Conservation (phyloP, 73 alveolate species). For the Paramecium primaurelia region DNA sequence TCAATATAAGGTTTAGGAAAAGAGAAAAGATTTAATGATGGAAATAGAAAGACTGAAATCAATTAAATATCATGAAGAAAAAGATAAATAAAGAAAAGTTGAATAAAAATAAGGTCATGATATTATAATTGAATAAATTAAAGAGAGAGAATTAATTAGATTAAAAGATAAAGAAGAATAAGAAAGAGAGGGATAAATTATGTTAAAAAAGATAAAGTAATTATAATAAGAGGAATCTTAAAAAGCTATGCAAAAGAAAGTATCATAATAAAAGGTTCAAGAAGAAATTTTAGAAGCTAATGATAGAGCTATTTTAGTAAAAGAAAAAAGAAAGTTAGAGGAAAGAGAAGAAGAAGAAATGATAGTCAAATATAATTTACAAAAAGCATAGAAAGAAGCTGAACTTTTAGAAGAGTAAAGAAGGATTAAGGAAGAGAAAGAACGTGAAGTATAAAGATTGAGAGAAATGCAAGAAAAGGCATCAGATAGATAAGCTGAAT, state of each 20-base stretch:
- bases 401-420: constrained; percentile 73
- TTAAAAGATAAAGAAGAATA: constrained; percentile 77
- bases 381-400: constrained; percentile 85
- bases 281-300: constrained; percentile 84
- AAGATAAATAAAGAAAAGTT: constrained; percentile 65
- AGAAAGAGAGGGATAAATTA: constrained; percentile 79
- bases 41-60: constrained; percentile 83
- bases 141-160: constrained; percentile 81
- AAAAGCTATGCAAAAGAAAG: constrained; percentile 66
- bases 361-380: constrained; percentile 75
- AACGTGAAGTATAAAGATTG: constrained; percentile 83
- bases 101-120: constrained; percentile 70
- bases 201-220: constrained; percentile 71
- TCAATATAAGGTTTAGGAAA: constrained; percentile 74
- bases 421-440: constrained; percentile 85
- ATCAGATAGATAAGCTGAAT: constrained; percentile 84
- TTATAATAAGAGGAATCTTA: constrained; percentile 77
- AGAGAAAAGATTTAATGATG: constrained; percentile 83
- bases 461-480: constrained; percentile 91
- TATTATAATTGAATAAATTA: constrained; percentile 76
- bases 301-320: constrained; percentile 70
- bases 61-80: constrained; percentile 73
- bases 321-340: constrained; percentile 71
- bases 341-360: constrained; percentile 82
- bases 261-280: constrained; percentile 57